These are phyloP conservation scores for Termitomyces sp. DNA, from an alignment of 768 basidiomycete species.

Conservation along the genomic window DNA sequence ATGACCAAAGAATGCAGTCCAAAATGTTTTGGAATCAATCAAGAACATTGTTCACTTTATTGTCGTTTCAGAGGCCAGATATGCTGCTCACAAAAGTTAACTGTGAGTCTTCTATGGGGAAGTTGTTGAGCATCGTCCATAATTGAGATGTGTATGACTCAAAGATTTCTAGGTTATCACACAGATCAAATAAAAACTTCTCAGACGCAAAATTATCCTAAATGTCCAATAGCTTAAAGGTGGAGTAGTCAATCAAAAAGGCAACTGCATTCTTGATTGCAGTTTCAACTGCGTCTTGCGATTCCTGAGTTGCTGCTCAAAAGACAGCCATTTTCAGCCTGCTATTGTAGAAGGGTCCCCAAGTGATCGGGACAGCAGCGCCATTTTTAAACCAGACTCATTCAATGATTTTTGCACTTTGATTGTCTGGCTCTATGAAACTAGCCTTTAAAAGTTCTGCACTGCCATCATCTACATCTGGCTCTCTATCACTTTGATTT, in stretches of 20 bases:
- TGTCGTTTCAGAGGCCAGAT: neutral
- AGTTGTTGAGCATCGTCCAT: neutral
- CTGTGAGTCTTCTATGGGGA: too few relatives aligned
- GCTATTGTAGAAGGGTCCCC: neutral
- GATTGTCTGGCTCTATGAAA: neutral
- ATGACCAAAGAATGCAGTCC: neutral
- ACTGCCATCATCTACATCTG: neutral
- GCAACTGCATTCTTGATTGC: neutral
- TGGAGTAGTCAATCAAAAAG: neutral
- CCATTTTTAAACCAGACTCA: neutral
- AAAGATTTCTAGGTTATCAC: neutral
- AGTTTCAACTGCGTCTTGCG: neutral
- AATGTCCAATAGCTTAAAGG: neutral
- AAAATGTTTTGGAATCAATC: neutral
- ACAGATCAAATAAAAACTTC: neutral
- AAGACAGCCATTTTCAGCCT: neutral
- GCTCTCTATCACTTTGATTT: neutral
- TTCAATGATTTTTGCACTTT: neutral
- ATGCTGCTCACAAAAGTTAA: neutral
- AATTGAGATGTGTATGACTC: rapidly evolving
- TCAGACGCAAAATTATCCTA: neutral
- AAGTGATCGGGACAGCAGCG: neutral
- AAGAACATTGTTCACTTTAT: neutral
- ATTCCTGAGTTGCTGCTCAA: neutral
- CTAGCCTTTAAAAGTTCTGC: neutral